These are phyloP conservation scores for Mortierella sp. DNA, from an alignment of 371 early-diverging fungal genomes.

Conservation along the genomic window DNA sequence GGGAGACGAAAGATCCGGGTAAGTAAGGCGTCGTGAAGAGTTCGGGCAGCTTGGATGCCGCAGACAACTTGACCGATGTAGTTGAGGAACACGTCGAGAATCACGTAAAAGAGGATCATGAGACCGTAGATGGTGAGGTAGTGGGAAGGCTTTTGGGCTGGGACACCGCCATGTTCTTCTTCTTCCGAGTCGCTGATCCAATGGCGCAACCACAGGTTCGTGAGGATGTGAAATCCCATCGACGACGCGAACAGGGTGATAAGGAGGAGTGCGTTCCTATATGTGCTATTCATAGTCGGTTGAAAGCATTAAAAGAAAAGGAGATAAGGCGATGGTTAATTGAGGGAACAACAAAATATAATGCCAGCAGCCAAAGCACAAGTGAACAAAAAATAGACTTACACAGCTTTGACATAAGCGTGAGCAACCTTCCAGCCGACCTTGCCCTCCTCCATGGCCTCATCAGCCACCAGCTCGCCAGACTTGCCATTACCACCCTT, in stretches of 20 bases:
- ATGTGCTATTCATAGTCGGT: conserved; percentile 16
- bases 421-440: conserved; percentile 80
- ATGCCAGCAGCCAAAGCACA: background rate
- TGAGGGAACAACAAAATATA: background rate
- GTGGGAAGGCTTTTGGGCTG: conserved; percentile 4
- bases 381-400: background rate
- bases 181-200: conserved; percentile 60
- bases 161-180: background rate
- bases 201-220: conserved; percentile 74
- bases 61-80: conserved; percentile 33
- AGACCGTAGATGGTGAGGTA: conserved; percentile 58
- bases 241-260: conserved; percentile 40
- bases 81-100: conserved; percentile 55
- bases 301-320: background rate
- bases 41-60: conserved; percentile 54
- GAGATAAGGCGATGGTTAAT: background rate
- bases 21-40: conserved; percentile 80
- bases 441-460: conserved; percentile 85
- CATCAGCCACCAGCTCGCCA: conserved; percentile 76
- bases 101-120: conserved; percentile 57
- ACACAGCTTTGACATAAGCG: conserved; percentile 85
- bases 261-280: conserved; percentile 23
- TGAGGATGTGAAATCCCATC: conserved; percentile 50
- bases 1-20: conserved; percentile 77
- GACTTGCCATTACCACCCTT: background rate